Evolutionary conservation across 768 basidiomycete genomes (phyloP), one percentile per base, ranked within the genome.

Genomic region (Amanita thiersii): DNA sequence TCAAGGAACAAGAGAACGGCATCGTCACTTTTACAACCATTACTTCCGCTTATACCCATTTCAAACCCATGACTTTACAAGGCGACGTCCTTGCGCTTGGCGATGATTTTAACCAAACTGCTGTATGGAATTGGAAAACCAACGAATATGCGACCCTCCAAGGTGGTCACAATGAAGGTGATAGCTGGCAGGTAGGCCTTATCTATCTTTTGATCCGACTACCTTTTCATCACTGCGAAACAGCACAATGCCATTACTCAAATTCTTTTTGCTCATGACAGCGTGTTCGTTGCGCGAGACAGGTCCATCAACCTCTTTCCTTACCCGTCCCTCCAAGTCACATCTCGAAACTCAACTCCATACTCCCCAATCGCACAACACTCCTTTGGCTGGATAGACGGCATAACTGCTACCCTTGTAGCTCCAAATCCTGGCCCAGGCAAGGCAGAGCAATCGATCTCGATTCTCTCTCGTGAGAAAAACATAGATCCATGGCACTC

Each of bases 311-410:
- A 73, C 43, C 61, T 80, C 5, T 84, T 81, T 44, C 62, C 65
- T 1, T 56, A 63, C 10, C 78, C 79, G 0, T 48, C 43, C 2
- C 63, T 80, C 20, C 47, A 45, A 5, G 31, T 37, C 5, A 45
- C 28, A 0, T 32, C 40, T 26, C 49, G 18, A 20, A 23, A 41
- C 39, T 50, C 54, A 3, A 40, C 44, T 3, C 43, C 60, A 0
- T 66, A 72, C 40, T 39, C 51, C 1, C 62, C 71, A 0, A 52
- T 67, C 28, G 69, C 67, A 1, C 52, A 49, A 2, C 69, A 75
- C 47, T 73, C 75, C 2, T 81, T 81, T 49, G 81, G 81, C 11
- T 83, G 81, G 81, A 70, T 81, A 10, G 81, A 83, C 40, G 73
- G 75, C 5, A 64, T 78, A 26, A 69, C 69, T 2, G 65, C 73